These are phyloP conservation scores for Puccinia triticina DNA, from an alignment of 1,284 basidiomycete genomes.

Conservation along the genomic window DNA sequence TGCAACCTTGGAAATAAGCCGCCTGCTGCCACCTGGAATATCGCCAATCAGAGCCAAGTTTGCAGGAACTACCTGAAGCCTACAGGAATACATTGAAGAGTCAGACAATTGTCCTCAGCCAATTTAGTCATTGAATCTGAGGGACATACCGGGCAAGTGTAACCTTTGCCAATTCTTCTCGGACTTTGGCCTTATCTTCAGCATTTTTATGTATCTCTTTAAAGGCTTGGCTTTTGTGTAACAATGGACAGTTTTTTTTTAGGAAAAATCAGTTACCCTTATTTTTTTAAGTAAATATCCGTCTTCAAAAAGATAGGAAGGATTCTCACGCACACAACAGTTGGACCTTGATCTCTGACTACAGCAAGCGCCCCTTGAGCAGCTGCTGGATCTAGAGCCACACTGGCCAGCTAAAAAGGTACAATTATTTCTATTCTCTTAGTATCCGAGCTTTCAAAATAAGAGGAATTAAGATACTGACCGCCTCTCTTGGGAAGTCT, in stretches of 20 bases:
- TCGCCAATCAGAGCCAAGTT: slow-evolving; percentile 13
- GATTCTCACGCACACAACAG: background rate
- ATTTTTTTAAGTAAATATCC: background rate
- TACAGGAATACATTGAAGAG: background rate
- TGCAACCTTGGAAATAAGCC: background rate
- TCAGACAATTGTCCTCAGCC: background rate
- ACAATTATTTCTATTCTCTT: background rate
- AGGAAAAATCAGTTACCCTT: background rate
- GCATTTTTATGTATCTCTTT: background rate
- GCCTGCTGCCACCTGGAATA: background rate
- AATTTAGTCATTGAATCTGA: background rate
- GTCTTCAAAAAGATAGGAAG: background rate
- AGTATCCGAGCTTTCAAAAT: background rate
- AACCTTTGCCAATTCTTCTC: background rate
- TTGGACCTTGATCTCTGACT: slow-evolving; percentile 3
- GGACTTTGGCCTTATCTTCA: background rate
- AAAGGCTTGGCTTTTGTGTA: background rate
- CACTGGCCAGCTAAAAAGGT: slow-evolving; percentile 23
- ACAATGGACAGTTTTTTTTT: background rate
- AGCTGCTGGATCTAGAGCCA: background rate
- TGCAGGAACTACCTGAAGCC: slow-evolving; percentile 3
- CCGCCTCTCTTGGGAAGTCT: slow-evolving; percentile 24
- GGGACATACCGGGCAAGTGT: slow-evolving; percentile 2
- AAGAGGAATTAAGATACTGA: slow-evolving; percentile 1
- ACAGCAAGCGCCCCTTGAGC: slow-evolving; percentile 4